phyloP scores from a whole-genome alignment of 1,139 yeast genomes.

The Pichia sp. region DNA sequence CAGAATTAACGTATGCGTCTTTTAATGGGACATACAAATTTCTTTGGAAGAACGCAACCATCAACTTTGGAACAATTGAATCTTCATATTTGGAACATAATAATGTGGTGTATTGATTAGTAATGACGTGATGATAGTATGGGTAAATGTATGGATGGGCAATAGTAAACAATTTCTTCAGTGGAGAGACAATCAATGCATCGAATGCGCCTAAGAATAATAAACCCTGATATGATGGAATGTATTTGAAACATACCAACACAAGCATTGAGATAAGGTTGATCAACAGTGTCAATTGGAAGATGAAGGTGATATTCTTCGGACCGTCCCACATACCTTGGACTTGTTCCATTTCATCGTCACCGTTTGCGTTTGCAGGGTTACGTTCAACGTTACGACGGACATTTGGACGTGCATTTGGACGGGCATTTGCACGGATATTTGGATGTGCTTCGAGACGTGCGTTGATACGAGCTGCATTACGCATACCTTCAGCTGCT shows the following conservation, averaged over 20 bases:
- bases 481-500: too few species aligned
- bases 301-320: conserved; percentile 17
- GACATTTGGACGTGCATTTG: background rate
- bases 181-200: background rate
- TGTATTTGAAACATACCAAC: conserved; percentile 46
- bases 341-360: background rate
- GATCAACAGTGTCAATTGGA: conserved; percentile 33
- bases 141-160: background rate
- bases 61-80: conserved; percentile 8
- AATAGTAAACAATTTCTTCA: background rate
- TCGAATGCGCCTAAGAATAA: background rate
- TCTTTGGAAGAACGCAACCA: conserved; percentile 7
- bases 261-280: conserved; percentile 45
- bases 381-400: background rate
- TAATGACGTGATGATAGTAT: too few species aligned
- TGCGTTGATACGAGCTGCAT: too few species aligned
- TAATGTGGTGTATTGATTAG: too few species aligned
- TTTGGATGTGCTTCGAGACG: too few species aligned
- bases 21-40: conserved; percentile 26
- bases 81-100: background rate
- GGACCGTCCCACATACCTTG: conserved; percentile 18
- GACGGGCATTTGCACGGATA: background rate
- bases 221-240: conserved; percentile 43
- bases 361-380: background rate
- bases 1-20: conserved; percentile 18